These are phyloP conservation scores for Lentinula aciculospora DNA, from an alignment of 768 basidiomycete species.

Conservation along the genomic window DNA sequence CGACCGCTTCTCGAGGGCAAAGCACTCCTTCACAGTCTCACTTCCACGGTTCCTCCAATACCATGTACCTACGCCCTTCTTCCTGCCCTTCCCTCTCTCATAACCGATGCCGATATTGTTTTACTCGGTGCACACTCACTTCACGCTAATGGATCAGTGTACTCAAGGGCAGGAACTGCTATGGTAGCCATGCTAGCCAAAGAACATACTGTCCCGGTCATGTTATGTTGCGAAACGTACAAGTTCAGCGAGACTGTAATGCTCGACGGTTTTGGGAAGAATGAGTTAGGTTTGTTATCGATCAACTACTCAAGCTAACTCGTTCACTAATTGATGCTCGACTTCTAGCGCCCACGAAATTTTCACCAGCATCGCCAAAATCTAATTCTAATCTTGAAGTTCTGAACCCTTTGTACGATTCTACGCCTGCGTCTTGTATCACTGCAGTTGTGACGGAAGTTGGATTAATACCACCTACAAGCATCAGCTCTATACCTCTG, in stretches of 20 bases:
- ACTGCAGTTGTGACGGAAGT: constrained; percentile 98
- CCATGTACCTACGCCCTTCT: constrained; percentile 91
- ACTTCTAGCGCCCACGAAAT: constrained; percentile 30
- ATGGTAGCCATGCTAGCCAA: constrained; percentile 96
- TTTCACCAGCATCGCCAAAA: constrained; percentile 25
- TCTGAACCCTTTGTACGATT: constrained; percentile 87
- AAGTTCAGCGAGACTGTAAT: constrained; percentile 93
- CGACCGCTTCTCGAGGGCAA: constrained; percentile 93
- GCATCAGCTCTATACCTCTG: constrained; percentile 78
- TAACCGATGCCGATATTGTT: constrained; percentile 78
- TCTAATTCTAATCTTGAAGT: constrained; percentile 60
- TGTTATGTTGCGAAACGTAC: constrained; percentile 98
- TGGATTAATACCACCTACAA: constrained; percentile 89
- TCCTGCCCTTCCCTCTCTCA: constrained; percentile 73
- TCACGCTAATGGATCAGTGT: constrained; percentile 91
- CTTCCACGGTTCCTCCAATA: constrained; percentile 52
- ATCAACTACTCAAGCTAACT: background rate
- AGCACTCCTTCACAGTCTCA: constrained; percentile 63
- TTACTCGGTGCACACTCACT: constrained; percentile 92
- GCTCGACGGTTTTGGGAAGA: constrained; percentile 92
- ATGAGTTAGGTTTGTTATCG: constrained; percentile 74
- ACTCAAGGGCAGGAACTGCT: constrained; percentile 91
- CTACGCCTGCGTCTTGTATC: constrained; percentile 88
- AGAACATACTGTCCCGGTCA: constrained; percentile 82
- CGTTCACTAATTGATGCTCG: background rate